These are phyloP conservation scores for Lactifluus pinguis DNA, from an alignment of 768 basidiomycete species.

Conservation along the genomic window DNA sequence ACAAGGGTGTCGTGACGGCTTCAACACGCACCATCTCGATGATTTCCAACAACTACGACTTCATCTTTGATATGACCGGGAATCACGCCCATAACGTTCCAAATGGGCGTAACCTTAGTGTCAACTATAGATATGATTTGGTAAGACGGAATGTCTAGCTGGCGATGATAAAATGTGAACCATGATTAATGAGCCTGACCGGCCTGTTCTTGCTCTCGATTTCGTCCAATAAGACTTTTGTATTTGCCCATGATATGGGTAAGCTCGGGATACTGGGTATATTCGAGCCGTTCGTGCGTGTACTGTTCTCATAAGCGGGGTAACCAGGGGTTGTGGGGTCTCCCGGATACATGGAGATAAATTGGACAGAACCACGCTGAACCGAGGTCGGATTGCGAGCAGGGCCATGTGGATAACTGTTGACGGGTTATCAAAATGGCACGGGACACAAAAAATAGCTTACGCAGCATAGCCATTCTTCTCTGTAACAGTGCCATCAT, in stretches of 20 bases:
- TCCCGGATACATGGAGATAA: conserved; percentile 47
- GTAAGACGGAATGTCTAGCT: not conserved
- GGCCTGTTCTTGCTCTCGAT: conserved; percentile 36
- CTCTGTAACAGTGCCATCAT: conserved; percentile 71
- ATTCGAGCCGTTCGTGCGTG: conserved; percentile 49
- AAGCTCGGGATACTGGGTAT: conserved; percentile 74
- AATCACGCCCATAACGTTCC: conserved; percentile 80
- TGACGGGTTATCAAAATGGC: not conserved
- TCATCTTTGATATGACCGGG: conserved; percentile 81
- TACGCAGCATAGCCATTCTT: conserved; percentile 65
- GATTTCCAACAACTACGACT: conserved; percentile 79
- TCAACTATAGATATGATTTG: conserved; percentile 40
- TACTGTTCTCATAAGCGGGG: conserved; percentile 78
- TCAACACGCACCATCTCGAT: conserved; percentile 65
- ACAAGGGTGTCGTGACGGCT: not conserved
- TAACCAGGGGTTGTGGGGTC: conserved; percentile 84
- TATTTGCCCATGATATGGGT: conserved; percentile 87
- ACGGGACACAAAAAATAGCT: conserved; percentile 5
- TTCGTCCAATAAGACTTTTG: conserved; percentile 45
- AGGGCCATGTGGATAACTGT: conserved; percentile 72
- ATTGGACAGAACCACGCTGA: conserved; percentile 79
- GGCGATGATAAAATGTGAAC: conserved; percentile 22
- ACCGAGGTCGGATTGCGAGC: conserved; percentile 80
- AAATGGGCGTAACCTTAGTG: conserved; percentile 75
- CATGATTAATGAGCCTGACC: conserved; percentile 52